Evolutionary conservation across 805 yeast genomes (phyloP).

Genomic region (Torulaspora quercuum): DNA sequence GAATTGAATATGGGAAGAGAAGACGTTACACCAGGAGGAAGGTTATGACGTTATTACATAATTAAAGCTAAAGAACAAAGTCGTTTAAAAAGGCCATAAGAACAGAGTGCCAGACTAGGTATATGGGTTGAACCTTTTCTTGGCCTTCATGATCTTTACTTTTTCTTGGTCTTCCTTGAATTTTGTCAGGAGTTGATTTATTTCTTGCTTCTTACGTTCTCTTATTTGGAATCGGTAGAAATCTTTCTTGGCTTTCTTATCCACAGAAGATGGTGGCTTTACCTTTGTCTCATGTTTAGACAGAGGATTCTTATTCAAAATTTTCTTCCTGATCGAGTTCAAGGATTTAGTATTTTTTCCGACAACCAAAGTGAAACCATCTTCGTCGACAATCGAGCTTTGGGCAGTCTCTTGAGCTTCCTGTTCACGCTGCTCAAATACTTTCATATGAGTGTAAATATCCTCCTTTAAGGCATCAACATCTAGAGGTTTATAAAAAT

Average conservation of each 20-base stretch:
- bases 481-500: conserved; percentile 43
- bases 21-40: conserved; percentile 30
- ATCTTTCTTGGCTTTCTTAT: conserved; percentile 70
- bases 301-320: conserved; percentile 35
- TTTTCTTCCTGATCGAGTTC: conserved; percentile 36
- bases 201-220: conserved; percentile 86
- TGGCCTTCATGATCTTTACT: conserved; percentile 72
- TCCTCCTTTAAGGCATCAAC: conserved; percentile 49
- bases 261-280: conserved; percentile 45
- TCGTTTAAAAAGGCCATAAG: too few relatives aligned
- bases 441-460: conserved; percentile 59
- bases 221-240: conserved; percentile 95
- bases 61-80: too few relatives aligned
- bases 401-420: conserved; percentile 54
- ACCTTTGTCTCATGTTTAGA: conserved; percentile 30
- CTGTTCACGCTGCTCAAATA: conserved; percentile 69
- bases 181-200: conserved; percentile 77
- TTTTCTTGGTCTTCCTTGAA: conserved; percentile 90
- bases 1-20: conserved; percentile 22
- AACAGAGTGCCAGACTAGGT: too few relatives aligned
- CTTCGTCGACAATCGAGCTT: conserved; percentile 75
- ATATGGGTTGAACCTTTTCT: conserved; percentile 82
- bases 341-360: conserved; percentile 81
- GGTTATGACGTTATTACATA: conserved; percentile 18
- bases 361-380: conserved; percentile 89